These are phyloP conservation scores for Nicotiana otophora DNA, from an alignment of 257 asterid genomes.

Conservation along the genomic window DNA sequence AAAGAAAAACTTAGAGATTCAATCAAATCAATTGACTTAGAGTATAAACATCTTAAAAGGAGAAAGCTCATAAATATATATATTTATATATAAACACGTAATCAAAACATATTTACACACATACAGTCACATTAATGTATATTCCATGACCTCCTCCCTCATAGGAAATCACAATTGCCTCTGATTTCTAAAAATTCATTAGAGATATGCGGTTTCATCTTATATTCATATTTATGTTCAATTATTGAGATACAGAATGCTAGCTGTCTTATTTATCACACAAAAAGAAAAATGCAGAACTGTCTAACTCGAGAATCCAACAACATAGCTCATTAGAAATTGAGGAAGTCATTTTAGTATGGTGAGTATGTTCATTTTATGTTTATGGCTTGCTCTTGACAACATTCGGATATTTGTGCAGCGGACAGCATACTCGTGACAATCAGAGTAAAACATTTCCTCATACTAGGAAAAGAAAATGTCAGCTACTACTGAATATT, in stretches of 20 bases:
- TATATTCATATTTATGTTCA: constrained; percentile 3
- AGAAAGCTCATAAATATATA: neutral
- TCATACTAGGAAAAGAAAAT: constrained; percentile 3
- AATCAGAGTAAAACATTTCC: neutral
- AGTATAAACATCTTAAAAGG: neutral
- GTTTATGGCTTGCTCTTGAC: neutral
- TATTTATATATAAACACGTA: neutral
- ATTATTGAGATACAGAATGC: neutral
- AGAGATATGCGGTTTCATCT: neutral
- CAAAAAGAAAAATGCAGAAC: neutral
- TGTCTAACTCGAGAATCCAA: neutral
- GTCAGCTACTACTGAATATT: neutral
- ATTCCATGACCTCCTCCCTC: neutral
- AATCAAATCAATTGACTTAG: neutral
- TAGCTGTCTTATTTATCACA: neutral
- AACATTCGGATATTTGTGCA: neutral
- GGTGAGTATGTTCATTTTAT: neutral
- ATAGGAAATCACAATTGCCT: neutral
- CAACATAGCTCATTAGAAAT: neutral
- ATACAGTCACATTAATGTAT: neutral
- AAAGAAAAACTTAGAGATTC: constrained; percentile 7
- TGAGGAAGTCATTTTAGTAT: neutral
- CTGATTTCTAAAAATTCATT: neutral
- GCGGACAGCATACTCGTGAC: neutral
- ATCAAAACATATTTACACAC: neutral